A percentile compares a stretch with the other conserved stretches of the same genome.
phyloP scores from a whole-genome alignment of 164 flowering plant genomes.

The Macadamia integrifolia region DNA sequence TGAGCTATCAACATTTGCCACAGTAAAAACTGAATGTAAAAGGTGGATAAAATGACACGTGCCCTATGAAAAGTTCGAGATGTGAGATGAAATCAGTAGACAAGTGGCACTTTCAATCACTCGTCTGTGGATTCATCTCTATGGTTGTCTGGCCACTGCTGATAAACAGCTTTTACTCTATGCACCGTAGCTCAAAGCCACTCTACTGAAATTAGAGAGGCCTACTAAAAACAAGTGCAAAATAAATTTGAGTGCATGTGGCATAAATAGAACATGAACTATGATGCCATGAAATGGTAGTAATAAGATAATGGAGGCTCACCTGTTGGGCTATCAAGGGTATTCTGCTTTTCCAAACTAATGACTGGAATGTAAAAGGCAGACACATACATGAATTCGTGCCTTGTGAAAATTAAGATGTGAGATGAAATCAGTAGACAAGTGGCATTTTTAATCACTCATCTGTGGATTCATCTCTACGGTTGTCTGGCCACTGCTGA shows the following conservation, averaged over 20 bases:
- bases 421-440: slow-evolving; percentile 10
- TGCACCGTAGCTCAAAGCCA: slow-evolving; percentile 9
- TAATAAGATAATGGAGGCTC: too few species aligned
- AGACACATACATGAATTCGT: too few species aligned
- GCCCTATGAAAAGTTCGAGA: background rate
- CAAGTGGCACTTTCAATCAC: slow-evolving; percentile 1
- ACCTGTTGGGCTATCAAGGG: too few species aligned
- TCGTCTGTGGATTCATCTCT: slow-evolving; percentile 15
- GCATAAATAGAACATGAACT: too few species aligned
- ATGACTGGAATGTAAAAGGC: too few species aligned
- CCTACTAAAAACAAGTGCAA: slow-evolving; percentile 5
- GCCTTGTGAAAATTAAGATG: background rate
- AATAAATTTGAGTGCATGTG: background rate
- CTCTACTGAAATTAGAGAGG: background rate
- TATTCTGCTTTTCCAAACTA: too few species aligned
- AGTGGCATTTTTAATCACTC: slow-evolving; percentile 3
- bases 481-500: slow-evolving; percentile 18
- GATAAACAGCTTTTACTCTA: slow-evolving; percentile 3
- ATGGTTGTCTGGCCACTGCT: slow-evolving; percentile 18
- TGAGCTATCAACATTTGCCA: too few species aligned
- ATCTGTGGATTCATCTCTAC: slow-evolving; percentile 15
- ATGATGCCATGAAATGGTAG: too few species aligned
- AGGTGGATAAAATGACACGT: too few species aligned
- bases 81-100: slow-evolving; percentile 11
- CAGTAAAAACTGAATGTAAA: too few species aligned